Percentiles rank a stretch among this genome's conserved stretches.
phyloP scores from a whole-genome alignment of 306 rosid genomes.

The Gynostemma pentaphyllum region DNA sequence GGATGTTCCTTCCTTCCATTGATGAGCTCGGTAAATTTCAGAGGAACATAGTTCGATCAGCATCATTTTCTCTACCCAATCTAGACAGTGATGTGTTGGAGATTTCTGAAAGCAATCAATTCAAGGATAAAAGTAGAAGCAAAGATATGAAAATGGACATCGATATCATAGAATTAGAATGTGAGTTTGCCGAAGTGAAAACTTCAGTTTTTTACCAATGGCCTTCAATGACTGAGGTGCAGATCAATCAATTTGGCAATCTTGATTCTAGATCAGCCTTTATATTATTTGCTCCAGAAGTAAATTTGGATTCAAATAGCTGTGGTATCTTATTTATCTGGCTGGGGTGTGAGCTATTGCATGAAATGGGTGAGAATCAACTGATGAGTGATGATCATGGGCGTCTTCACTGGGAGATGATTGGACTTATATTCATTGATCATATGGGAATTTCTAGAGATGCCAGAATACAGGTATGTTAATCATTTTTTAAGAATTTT shows the following conservation, averaged over 20 bases:
- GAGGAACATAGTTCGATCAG: conserved; percentile 41
- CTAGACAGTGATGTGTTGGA: conserved; percentile 34
- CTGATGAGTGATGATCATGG: neutral
- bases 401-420: conserved; percentile 21
- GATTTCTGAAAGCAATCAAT: conserved; percentile 24
- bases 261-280: conserved; percentile 29
- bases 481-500: neutral
- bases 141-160: conserved; percentile 28
- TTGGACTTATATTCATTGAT: conserved; percentile 18
- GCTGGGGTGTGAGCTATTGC: conserved; percentile 23
- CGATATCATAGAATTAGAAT: conserved; percentile 4
- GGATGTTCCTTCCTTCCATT: conserved; percentile 49
- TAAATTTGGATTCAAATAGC: conserved; percentile 8
- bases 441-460: conserved; percentile 22
- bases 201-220: conserved; percentile 26
- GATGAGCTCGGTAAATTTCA: conserved; percentile 36
- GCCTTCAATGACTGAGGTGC: conserved; percentile 26
- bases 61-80: conserved; percentile 47
- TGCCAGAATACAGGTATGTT: conserved; percentile 29
- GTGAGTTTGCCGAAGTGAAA: neutral
- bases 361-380: conserved; percentile 8
- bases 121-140: conserved; percentile 6
- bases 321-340: conserved; percentile 21
- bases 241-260: conserved; percentile 5
- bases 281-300: conserved; percentile 18